These are phyloP conservation scores for Xylaria sp. DNA, from an alignment of 2,329 filamentous ascomycete genomes.

Conservation along the genomic window DNA sequence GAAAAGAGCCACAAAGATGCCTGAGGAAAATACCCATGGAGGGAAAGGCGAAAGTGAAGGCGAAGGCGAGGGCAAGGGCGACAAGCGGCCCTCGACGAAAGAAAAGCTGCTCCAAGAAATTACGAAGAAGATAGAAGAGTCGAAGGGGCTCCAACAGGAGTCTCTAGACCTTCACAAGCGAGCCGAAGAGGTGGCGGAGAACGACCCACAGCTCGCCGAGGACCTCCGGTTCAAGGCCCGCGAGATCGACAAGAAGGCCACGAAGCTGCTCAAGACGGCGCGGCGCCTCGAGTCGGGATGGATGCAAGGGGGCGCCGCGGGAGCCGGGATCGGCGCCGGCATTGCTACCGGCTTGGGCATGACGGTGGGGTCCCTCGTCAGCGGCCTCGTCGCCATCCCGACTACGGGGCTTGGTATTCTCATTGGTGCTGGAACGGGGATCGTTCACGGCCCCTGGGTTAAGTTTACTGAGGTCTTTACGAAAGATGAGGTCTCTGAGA, in stretches of 20 bases:
- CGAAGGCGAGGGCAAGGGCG: constrained; percentile 31
- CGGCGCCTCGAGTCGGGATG: constrained; percentile 50
- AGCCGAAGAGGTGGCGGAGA: constrained; percentile 44
- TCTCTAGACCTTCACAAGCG: constrained; percentile 45
- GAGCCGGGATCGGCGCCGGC: constrained; percentile 51
- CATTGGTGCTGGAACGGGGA: constrained; percentile 48
- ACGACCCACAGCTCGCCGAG: constrained; percentile 45
- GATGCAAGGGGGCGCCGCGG: constrained; percentile 50
- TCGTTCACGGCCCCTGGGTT: constrained; percentile 51
- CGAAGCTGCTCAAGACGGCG: constrained; percentile 49
- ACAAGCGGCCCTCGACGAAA: constrained; percentile 44
- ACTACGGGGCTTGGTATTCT: constrained; percentile 49
- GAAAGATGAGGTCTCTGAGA: constrained; percentile 48
- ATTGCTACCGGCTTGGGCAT: constrained; percentile 49
- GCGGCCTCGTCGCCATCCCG: constrained; percentile 49
- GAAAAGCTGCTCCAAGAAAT: constrained; percentile 51
- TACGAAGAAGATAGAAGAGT: constrained; percentile 47
- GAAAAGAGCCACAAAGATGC: constrained; percentile 16
- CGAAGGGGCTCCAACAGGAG: constrained; percentile 47
- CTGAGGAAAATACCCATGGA: constrained; percentile 13
- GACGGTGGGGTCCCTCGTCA: constrained; percentile 48
- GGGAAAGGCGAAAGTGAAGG: constrained; percentile 26
- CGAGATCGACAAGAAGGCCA: constrained; percentile 48
- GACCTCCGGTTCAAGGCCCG: constrained; percentile 46
- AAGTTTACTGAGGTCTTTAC: constrained; percentile 49